A percentile compares a stretch with the other conserved stretches of the same genome.
Conservation (phyloP, 2,329 filamentous ascomycete species). For the Beauveria scarabaeidicola region DNA sequence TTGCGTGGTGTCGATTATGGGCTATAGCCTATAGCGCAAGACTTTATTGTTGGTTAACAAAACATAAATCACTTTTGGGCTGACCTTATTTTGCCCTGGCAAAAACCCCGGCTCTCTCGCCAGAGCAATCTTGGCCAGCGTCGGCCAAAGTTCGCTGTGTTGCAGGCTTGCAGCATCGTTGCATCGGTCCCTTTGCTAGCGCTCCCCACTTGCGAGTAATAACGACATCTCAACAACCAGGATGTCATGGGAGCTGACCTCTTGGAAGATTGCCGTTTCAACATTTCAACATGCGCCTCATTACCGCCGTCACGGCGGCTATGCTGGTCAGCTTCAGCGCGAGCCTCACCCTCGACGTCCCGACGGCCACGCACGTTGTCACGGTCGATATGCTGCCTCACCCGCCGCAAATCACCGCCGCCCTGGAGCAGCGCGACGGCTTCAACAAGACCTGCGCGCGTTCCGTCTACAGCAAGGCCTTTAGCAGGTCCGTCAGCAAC, state of each 20-base stretch:
- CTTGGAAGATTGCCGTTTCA: not conserved
- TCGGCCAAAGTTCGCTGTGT: not conserved
- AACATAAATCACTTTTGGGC: too few species aligned
- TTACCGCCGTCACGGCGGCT: not conserved
- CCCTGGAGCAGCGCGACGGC: not conserved
- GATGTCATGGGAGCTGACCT: not conserved
- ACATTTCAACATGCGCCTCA: not conserved
- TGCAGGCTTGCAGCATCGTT: too few species aligned
- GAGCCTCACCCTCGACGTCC: not conserved
- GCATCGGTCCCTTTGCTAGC: constrained; percentile 1
- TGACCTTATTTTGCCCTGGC: not conserved
- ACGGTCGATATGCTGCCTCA: not conserved
- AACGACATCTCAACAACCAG: not conserved
- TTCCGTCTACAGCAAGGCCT: not conserved
- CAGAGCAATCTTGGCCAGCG: not conserved
- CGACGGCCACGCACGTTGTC: not conserved
- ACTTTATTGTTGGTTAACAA: not conserved
- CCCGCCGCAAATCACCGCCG: not conserved
- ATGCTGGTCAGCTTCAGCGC: not conserved
- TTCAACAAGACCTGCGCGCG: constrained; percentile 3
- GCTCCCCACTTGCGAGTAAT: constrained; percentile 8
- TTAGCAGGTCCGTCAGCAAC: not conserved
- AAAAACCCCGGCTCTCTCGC: not conserved
- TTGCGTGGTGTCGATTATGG: not conserved
- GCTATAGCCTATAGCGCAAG: too few species aligned